phyloP scores from a whole-genome alignment of 2,329 filamentous ascomycete genomes.

The Chaetomium globosum region DNA sequence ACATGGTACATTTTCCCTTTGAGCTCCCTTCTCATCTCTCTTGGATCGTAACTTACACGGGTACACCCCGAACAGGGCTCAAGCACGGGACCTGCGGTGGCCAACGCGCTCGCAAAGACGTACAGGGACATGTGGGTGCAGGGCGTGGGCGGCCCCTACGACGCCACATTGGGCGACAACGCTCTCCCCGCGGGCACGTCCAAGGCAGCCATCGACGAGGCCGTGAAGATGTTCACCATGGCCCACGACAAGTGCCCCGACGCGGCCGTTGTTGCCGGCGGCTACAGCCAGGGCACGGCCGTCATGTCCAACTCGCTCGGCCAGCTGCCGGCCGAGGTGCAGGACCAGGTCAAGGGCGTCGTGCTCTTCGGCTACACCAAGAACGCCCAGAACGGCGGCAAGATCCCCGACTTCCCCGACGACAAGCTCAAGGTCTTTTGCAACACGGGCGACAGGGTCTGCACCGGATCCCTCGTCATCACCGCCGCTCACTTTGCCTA shows the following conservation, averaged over 20 bases:
- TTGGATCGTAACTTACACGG: background rate
- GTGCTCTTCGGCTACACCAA: slow-evolving; percentile 46
- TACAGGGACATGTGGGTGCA: slow-evolving; percentile 47
- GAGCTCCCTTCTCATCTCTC: background rate
- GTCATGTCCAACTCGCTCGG: slow-evolving; percentile 47
- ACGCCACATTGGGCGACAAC: slow-evolving; percentile 29
- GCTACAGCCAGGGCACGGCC: slow-evolving; percentile 47
- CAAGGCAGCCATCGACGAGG: slow-evolving; percentile 45
- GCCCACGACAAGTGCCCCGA: slow-evolving; percentile 49
- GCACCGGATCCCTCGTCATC: slow-evolving; percentile 43
- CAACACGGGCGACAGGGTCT: slow-evolving; percentile 40
- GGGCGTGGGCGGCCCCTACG: slow-evolving; percentile 47
- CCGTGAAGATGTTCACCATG: slow-evolving; percentile 45
- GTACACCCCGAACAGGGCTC: slow-evolving; percentile 9
- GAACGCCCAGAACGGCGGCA: slow-evolving; percentile 47
- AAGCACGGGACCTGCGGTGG: slow-evolving; percentile 18
- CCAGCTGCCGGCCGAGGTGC: slow-evolving; percentile 39
- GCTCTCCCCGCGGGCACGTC: slow-evolving; percentile 30
- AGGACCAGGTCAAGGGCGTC: slow-evolving; percentile 42
- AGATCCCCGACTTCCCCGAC: slow-evolving; percentile 45
- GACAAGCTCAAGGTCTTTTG: slow-evolving; percentile 46
- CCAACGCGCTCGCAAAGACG: slow-evolving; percentile 37
- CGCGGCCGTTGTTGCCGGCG: slow-evolving; percentile 47
- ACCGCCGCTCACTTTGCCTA: slow-evolving; percentile 39
- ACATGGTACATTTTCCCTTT: slow-evolving; percentile 39